Conservation (phyloP, 768 basidiomycete genomes). For the Collybia nuda region DNA sequence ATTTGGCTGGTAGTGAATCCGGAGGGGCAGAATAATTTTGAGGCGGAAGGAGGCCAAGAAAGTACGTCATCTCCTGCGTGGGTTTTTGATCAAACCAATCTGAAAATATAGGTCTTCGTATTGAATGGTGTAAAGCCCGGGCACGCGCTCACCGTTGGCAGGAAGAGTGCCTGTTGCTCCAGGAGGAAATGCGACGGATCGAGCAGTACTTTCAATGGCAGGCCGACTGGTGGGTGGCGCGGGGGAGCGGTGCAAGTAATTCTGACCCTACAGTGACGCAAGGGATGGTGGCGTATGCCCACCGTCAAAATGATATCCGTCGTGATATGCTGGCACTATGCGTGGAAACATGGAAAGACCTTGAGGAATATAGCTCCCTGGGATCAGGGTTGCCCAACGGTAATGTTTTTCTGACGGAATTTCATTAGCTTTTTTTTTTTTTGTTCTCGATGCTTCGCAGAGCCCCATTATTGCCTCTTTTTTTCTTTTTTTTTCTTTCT, state of each 20-base stretch:
- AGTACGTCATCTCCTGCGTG: background rate
- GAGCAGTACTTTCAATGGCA: background rate
- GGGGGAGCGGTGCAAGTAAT: no score
- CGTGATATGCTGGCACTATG: background rate
- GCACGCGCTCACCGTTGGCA: background rate
- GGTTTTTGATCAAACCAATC: background rate
- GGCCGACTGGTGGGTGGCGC: no score
- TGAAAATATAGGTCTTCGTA: slow-evolving; percentile 3
- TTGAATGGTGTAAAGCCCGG: slow-evolving; percentile 6
- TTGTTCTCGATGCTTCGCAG: no score
- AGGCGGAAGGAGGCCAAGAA: slow-evolving; percentile 1
- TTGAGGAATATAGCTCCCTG: no score
- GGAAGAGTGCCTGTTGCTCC: background rate
- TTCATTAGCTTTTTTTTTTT: no score
- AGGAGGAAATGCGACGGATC: background rate
- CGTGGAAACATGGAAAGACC: background rate
- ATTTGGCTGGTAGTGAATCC: background rate
- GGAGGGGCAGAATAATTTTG: background rate
- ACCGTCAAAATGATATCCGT: background rate
- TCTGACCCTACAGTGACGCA: no score
- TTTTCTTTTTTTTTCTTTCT: no score
- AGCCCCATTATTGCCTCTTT: no score
- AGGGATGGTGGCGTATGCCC: background rate
- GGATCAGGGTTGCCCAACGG: no score
- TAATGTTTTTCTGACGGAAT: no score